These are phyloP conservation scores for Pseudoneurospora amorphoporcata DNA, from an alignment of 495 filamentous ascomycete genomes.

Conservation along the genomic window DNA sequence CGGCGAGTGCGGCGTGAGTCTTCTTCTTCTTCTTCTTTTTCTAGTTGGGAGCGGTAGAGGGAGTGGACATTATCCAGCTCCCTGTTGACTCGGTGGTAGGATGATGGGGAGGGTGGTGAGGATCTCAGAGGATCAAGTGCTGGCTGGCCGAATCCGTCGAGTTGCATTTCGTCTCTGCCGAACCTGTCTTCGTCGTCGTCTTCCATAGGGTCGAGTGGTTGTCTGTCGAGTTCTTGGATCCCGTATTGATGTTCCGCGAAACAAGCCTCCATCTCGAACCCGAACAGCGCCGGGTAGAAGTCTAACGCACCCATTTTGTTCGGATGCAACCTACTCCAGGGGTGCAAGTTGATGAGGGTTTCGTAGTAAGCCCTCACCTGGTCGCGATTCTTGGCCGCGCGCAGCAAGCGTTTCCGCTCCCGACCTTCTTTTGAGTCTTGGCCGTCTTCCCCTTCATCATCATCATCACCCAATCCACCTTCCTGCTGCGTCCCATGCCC, in stretches of 20 bases:
- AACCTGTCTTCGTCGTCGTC: background rate
- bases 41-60: background rate
- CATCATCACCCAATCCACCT: background rate
- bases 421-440: background rate
- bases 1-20: background rate
- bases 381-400: conserved; percentile 13
- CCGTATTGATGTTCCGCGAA: conserved; percentile 17
- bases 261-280: conserved; percentile 29
- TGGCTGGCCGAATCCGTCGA: background rate
- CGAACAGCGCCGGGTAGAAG: conserved; percentile 32
- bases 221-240: background rate
- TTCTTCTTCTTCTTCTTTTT: background rate
- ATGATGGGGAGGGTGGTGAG: background rate
- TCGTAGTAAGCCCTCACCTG: conserved; percentile 24
- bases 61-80: background rate
- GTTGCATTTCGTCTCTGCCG: background rate
- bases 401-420: background rate
- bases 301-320: conserved; percentile 21
- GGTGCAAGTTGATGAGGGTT: conserved; percentile 27
- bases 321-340: conserved; percentile 23
- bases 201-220: background rate
- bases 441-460: conserved; percentile 10
- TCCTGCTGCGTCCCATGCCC: background rate
- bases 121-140: background rate
- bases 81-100: background rate